phyloP scores from a whole-genome alignment of 805 yeast species.

The Pichia eremophila region DNA sequence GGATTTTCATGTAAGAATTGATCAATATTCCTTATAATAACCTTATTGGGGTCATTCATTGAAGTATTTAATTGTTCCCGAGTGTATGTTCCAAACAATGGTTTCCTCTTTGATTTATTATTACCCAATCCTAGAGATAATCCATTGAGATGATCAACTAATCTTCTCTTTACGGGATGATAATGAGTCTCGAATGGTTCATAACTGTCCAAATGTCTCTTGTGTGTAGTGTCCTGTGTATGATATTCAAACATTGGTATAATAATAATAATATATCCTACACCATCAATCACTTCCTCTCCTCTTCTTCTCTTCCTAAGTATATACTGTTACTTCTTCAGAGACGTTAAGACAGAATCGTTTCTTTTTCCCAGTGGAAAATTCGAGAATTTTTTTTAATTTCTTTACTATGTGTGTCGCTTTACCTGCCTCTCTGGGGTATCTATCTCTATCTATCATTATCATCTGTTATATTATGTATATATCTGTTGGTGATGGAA shows the following conservation, averaged over 20 bases:
- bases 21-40: constrained; percentile 15
- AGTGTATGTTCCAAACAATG: constrained; percentile 8
- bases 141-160: constrained; percentile 6
- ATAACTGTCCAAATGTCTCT: constrained; percentile 34
- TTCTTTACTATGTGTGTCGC: no score
- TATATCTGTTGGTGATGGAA: no score
- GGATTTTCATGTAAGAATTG: constrained; percentile 16
- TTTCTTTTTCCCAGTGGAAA: no score
- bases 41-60: constrained; percentile 7
- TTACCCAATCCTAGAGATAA: constrained; percentile 1
- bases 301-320: no score
- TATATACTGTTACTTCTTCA: no score
- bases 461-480: no score
- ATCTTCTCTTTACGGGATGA: constrained; percentile 7
- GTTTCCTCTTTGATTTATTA: background rate
- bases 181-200: background rate
- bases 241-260: background rate
- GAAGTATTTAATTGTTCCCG: constrained; percentile 4
- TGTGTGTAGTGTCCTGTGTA: constrained; percentile 64
- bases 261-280: no score
- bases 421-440: no score
- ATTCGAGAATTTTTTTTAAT: no score
- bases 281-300: no score
- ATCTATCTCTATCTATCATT: no score
- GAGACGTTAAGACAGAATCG: no score